These are phyloP conservation scores for Smallanthus sonchifolius DNA, from an alignment of 129 eudicot genomes.

Conservation along the genomic window DNA sequence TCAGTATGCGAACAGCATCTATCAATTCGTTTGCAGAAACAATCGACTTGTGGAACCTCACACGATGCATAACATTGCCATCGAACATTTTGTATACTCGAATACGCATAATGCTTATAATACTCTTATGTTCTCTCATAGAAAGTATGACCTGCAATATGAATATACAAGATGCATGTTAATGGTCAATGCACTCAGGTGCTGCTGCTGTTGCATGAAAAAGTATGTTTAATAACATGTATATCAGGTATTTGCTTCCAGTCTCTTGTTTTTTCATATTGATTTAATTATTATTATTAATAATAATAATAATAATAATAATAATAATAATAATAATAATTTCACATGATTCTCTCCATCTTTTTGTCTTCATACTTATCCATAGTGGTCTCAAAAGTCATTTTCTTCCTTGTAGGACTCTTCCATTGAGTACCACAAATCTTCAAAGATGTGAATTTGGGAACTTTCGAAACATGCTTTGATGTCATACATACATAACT, in stretches of 20 bases:
- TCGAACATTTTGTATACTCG: not conserved
- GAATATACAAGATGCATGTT: not conserved
- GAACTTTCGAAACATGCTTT: conserved; percentile 33
- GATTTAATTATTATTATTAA: not conserved
- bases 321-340: not conserved
- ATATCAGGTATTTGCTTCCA: not conserved
- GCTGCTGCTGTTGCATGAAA: conserved; percentile 8
- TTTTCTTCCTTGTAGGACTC: conserved; percentile 33
- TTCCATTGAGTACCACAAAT: conserved; percentile 40
- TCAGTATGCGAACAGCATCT: conserved; percentile 4
- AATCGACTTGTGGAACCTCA: conserved; percentile 15
- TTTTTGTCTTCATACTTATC: conserved; percentile 37
- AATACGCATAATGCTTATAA: not conserved
- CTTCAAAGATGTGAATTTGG: conserved; percentile 30
- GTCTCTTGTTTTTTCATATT: not conserved
- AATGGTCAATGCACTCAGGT: conserved; percentile 1
- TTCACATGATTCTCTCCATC: conserved; percentile 38
- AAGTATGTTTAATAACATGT: not conserved
- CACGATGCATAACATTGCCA: not conserved
- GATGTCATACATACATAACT: conserved; percentile 16
- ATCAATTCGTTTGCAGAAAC: conserved; percentile 1
- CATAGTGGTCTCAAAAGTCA: conserved; percentile 35
- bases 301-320: not conserved
- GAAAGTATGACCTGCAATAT: not conserved
- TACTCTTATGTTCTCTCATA: not conserved